Evolutionary conservation across 441 rosid species (phyloP), one percentile per base, ranked within the genome.

Genomic region (Pelargonium cotyledonis): DNA sequence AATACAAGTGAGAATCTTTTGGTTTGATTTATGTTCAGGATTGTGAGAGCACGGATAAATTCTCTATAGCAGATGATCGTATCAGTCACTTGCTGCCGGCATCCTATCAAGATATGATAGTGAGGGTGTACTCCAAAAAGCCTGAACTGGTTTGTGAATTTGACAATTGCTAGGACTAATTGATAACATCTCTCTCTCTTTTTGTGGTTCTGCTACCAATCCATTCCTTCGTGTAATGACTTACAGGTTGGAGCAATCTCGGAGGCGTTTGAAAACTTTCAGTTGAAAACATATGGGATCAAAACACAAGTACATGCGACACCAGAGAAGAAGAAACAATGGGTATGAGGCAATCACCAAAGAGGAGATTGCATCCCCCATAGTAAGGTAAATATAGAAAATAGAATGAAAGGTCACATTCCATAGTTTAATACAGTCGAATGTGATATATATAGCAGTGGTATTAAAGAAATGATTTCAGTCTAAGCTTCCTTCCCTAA

Each of bases 181-280:
- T 5, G 63, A 64, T 46, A 18, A 12, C 12, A 11, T 12, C 15
- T 16, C 15, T 5, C 15, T 5, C 35, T 29, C 4, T 29, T 16
- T 15, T 1, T 53, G 5, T 16, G 19, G 21, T 53, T 53, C 60
- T 8, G 6, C 16, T 53, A 53, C 21, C 60, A 53, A n/a, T 7
- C 57, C 4, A 21, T 21, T 55, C 58, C 15, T 23, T 21, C 46
- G 51, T 14, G 8, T 38, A 61, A n/a, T 11, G 15, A 66, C n/a
- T 29, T 71, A 19, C 82, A 94, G 97, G 96, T 88, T 6, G 93
- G 74, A 77, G 89, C 84, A 29, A 83, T 91, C 38, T 83, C 92
- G 0, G 93, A 89, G 65, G 98, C 98, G 67, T 93, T 93, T 72
- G 98, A 93, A 64, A 93, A 89, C 67, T 93, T 93, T 73, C 98